Evolutionary conservation across 495 filamentous ascomycete genomes (phyloP).

Genomic region (Penicillium waksmanii): DNA sequence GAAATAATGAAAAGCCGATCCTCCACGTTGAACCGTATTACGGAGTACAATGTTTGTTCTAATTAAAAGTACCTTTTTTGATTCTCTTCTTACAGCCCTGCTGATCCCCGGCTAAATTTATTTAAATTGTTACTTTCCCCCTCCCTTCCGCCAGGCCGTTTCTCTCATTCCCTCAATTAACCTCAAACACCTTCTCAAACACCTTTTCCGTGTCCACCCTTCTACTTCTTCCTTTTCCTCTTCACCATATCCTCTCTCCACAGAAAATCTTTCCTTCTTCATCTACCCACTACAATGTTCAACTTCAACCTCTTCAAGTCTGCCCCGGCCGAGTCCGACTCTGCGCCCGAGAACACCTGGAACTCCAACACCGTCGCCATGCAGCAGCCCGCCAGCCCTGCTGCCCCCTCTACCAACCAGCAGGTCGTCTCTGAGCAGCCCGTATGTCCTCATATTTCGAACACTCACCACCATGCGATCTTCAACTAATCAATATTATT

Average conservation of each 20-base stretch:
- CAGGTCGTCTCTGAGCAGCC: constrained; percentile 44
- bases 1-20: constrained; percentile 22
- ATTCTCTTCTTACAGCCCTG: constrained; percentile 10
- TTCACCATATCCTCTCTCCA: background rate
- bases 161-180: background rate
- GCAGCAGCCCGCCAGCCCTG: constrained; percentile 45
- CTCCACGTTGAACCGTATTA: constrained; percentile 22
- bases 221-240: too few relatives aligned
- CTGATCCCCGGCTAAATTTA: constrained; percentile 12
- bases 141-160: background rate
- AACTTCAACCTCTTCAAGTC: constrained; percentile 47
- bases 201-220: constrained; percentile 2
- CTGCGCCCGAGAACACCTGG: constrained; percentile 30
- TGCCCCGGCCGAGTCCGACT: constrained; percentile 31
- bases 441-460: constrained; percentile 21
- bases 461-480: background rate
- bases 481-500: constrained; percentile 5
- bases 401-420: constrained; percentile 33
- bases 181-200: constrained; percentile 7
- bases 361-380: constrained; percentile 46
- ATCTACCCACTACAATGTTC: constrained; percentile 36
- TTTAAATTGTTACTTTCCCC: constrained; percentile 14
- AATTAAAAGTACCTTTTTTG: constrained; percentile 2
- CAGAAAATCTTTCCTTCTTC: constrained; percentile 3
- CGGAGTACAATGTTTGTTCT: background rate